Conservation (phyloP, 2,329 filamentous ascomycete species). For the Huntiella abstrusa region DNA sequence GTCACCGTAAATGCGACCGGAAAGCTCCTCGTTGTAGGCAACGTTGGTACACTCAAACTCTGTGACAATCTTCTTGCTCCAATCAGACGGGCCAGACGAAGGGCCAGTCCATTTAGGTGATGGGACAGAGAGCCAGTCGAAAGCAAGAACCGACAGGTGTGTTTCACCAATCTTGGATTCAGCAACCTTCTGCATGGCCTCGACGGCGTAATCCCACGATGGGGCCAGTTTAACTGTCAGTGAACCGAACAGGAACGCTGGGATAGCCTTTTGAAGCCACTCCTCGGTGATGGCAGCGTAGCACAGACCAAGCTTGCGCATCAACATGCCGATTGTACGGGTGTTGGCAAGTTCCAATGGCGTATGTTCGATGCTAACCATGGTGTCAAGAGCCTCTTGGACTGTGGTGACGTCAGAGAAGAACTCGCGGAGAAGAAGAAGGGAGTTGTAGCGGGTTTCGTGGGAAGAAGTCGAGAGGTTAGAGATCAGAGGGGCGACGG, state of each 20-base stretch:
- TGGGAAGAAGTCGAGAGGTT: conserved; percentile 64
- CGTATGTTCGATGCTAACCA: conserved; percentile 64
- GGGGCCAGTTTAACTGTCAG: conserved; percentile 71
- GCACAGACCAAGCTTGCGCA: conserved; percentile 52
- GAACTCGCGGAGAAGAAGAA: conserved; percentile 52
- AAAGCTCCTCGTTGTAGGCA: conserved; percentile 34
- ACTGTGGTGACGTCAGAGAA: conserved; percentile 21
- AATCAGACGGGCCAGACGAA: conserved; percentile 18
- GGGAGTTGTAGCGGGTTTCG: conserved; percentile 49
- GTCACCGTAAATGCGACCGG: conserved; percentile 31
- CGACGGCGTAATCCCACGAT: conserved; percentile 69
- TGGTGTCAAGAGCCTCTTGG: conserved; percentile 24
- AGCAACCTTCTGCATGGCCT: conserved; percentile 56
- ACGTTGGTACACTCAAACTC: conserved; percentile 78
- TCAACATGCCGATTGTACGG: conserved; percentile 63
- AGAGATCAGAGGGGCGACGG: conserved; percentile 45
- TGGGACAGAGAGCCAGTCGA: conserved; percentile 53
- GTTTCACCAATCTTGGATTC: conserved; percentile 55
- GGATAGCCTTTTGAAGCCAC: conserved; percentile 54
- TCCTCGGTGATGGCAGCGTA: conserved; percentile 43
- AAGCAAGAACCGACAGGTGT: conserved; percentile 49
- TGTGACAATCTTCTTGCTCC: conserved; percentile 29
- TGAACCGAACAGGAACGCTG: conserved; percentile 73
- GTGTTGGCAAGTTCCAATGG: conserved; percentile 58
- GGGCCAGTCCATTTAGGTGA: conserved; percentile 35